These are phyloP conservation scores for Podospora bellae-mahoneyi DNA, from an alignment of 495 filamentous ascomycete genomes.

Conservation along the genomic window DNA sequence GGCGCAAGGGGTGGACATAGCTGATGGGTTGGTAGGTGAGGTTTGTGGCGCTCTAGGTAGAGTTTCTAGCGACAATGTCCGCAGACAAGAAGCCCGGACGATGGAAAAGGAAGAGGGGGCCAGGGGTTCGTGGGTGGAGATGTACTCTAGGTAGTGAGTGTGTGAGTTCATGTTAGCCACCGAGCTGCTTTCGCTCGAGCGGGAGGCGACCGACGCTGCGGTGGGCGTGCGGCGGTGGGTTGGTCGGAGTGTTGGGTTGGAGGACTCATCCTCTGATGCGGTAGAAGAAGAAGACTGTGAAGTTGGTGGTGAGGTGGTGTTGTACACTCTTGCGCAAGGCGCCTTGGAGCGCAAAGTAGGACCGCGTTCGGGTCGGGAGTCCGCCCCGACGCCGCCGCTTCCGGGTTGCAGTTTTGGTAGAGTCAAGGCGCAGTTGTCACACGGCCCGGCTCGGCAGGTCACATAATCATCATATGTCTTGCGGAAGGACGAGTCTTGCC, in stretches of 20 bases:
- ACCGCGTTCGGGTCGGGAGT: slow-evolving; percentile 31
- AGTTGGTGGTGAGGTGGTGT: slow-evolving; percentile 39
- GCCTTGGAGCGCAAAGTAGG: slow-evolving; percentile 48
- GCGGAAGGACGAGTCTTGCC: slow-evolving; percentile 49
- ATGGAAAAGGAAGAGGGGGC: slow-evolving; percentile 76
- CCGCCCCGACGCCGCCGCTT: slow-evolving; percentile 30
- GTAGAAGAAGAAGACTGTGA: slow-evolving; percentile 46
- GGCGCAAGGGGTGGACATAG: slow-evolving; percentile 36
- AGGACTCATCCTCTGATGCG: slow-evolving; percentile 45
- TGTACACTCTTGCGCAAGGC: slow-evolving; percentile 48
- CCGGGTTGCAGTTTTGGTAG: slow-evolving; percentile 51
- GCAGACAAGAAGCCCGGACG: slow-evolving; percentile 78
- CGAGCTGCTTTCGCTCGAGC: slow-evolving; percentile 43
- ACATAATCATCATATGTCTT: slow-evolving; percentile 57
- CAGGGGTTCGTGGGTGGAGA: slow-evolving; percentile 76
- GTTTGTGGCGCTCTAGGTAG: slow-evolving; percentile 62
- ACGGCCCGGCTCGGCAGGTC: slow-evolving; percentile 51
- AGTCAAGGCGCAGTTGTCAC: slow-evolving; percentile 60
- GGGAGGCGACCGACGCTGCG: slow-evolving; percentile 34
- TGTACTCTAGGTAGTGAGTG: slow-evolving; percentile 79
- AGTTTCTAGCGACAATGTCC: slow-evolving; percentile 80
- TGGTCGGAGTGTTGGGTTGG: slow-evolving; percentile 16
- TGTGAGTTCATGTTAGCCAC: slow-evolving; percentile 58
- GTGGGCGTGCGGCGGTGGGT: slow-evolving; percentile 34
- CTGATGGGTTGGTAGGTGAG: slow-evolving; percentile 24